A percentile compares a stretch with the other conserved stretches of the same genome.
These are phyloP conservation scores for Puccinia novopanici DNA, from an alignment of 1,284 basidiomycete genomes.

Conservation along the genomic window DNA sequence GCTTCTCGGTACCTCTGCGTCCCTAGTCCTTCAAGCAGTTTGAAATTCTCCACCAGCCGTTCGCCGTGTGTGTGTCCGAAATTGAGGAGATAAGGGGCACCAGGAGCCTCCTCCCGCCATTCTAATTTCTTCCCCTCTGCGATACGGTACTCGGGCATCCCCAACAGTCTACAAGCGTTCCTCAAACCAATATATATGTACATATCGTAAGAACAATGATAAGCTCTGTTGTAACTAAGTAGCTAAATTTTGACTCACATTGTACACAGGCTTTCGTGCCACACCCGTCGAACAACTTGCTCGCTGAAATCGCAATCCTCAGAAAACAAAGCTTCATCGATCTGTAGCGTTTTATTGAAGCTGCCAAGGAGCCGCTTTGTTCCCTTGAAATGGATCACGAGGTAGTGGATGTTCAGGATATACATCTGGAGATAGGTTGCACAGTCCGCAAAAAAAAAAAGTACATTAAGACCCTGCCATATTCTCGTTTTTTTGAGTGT, in stretches of 20 bases:
- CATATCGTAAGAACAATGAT: constrained; percentile 62
- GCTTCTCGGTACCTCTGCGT: constrained; percentile 51
- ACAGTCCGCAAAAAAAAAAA: not conserved
- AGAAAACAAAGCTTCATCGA: constrained; percentile 80
- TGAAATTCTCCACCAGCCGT: constrained; percentile 76
- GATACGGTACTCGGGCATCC: constrained; percentile 54
- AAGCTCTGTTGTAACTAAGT: too few relatives aligned
- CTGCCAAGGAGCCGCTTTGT: constrained; percentile 61
- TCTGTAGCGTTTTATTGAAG: constrained; percentile 70
- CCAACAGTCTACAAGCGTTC: constrained; percentile 62
- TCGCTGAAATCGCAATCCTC: constrained; percentile 70
- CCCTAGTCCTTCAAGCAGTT: constrained; percentile 63
- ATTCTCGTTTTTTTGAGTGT: constrained; percentile 43
- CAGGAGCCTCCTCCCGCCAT: constrained; percentile 33
- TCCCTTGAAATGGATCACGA: constrained; percentile 53
- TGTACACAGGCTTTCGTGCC: constrained; percentile 76
- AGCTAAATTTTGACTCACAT: constrained; percentile 58
- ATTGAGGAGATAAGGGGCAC: constrained; percentile 69
- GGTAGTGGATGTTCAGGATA: constrained; percentile 56
- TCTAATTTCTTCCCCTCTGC: constrained; percentile 5
- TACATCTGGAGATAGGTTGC: constrained; percentile 53
- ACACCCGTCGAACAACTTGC: constrained; percentile 73
- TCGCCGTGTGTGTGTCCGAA: constrained; percentile 73
- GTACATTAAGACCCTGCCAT: not conserved
- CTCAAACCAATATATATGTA: constrained; percentile 57